Base-by-base conservation (phyloP, 495 filamentous ascomycete genomes). In the Chaetomium tenue region DNA sequence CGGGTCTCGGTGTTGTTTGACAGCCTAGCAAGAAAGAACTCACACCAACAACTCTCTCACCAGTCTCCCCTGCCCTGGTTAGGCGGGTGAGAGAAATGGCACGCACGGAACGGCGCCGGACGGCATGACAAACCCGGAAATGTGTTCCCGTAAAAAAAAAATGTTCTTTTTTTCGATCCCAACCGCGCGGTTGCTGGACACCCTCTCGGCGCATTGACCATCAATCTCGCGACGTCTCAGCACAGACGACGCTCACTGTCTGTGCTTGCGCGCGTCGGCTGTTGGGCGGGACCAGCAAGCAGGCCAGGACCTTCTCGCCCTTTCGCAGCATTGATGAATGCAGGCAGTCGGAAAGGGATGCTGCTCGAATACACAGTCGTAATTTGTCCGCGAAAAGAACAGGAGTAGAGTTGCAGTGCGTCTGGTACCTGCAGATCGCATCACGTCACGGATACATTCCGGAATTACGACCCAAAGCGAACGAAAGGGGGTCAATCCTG, bases 191-290 rank as follows among this genome's bases (percentile, higher is more conserved):
- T 54, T 28, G 12, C 26, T 37, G 9, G 52, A 55, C 52, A 55
- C 52, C 52, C 25, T 47, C 3, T 2, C 57, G 11, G 25, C 40
- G 44, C 44, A 50, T 50, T 37, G 58, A 37, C 46, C 20, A 3
- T 11, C 6, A 25, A 60, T 60, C 44, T 60, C 58, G 44, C 26
- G 0, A 48, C 23, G 26, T 60, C 26, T 37, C 22, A 22, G 58
- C 58, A 60, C 58, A 39, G 58, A 60, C 58, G 37, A 9, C 25
- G 23, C 15, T 13, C 23, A n/a, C 26, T 26, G 58, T 60, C 42
- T 23, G 58, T 60, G 57, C 40, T 20, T 5, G 3, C 15, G 44
- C 46, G n/a, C 3, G 46, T 50, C n/a, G 20, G 6, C 40, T 44
- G 13, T 44, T 18, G 8, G 33, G 33, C 40, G 13, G 40, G 46